Evolutionary conservation across 2,329 filamentous ascomycete genomes (phyloP), one percentile per base, ranked within the genome.

Genomic region (Fusarium concolor): DNA sequence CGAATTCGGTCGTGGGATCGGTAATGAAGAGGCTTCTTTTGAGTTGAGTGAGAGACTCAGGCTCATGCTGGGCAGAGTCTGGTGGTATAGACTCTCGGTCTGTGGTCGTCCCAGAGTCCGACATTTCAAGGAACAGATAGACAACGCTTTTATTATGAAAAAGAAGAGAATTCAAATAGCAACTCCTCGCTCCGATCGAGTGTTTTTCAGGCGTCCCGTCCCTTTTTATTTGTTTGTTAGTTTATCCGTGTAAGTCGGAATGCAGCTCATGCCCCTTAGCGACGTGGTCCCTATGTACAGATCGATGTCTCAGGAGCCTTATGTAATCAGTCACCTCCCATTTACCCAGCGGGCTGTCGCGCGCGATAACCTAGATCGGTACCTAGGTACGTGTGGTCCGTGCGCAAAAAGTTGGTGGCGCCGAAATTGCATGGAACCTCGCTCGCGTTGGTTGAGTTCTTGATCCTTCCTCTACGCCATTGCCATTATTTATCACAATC

Each of bases 1-100:
- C 79, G 74, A 90, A 87, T 68, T 73, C 67, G 28, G 73, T 62
- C 46, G 70, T 67, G 14, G 73, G 65, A 46, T 77, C 74, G 18
- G 63, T 71, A 44, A 61, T 64, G 46, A 73, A 70, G 39, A 70
- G 68, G 57, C 62, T 53, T 47, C 60, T 65, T 33, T 65, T 65
- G 31, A 70, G 64, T 38, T 67, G 56, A 44, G 74, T 67, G 53
- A 72, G 66, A 38, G 66, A 68, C 43, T 74, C 73, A 11, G 68
- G 53, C 38, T 66, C 62, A 24, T 65, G 52, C 24, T 68, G 56
- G 47, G 28, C 44, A 15, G 55, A 45, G 26, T 68, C 68, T 28
- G 65, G 61, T 24, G 67, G 67, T 46, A 62, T 57, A 55, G 65
- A 71, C 41, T 68, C 65, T 38, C 56, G 71, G 54, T 65, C 57